phyloP scores from a whole-genome alignment of 2,329 filamentous ascomycete species.

The Macrophomina pseudophaseolina region DNA sequence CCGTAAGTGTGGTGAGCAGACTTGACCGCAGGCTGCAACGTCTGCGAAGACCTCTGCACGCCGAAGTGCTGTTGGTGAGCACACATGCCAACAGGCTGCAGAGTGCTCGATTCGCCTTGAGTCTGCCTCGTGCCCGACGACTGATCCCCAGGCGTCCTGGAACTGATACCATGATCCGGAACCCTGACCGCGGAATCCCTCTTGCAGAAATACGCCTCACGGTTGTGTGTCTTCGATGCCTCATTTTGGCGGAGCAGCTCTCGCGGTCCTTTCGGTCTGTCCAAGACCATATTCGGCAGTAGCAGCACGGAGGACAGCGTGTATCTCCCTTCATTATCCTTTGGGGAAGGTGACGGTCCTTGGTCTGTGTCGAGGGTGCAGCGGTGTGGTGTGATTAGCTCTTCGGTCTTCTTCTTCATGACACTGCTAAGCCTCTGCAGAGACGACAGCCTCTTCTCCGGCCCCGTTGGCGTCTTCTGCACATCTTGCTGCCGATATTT shows the following conservation, averaged over 20 bases:
- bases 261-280: neutral
- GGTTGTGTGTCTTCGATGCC: neutral
- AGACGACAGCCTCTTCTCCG: neutral
- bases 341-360: neutral
- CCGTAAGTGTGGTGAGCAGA: too few relatives aligned
- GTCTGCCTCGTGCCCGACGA: neutral
- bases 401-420: neutral
- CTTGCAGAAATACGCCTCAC: neutral
- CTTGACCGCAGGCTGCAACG: neutral
- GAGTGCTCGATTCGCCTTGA: neutral
- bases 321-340: neutral
- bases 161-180: neutral
- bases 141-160: neutral
- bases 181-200: neutral
- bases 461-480: neutral
- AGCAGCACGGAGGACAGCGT: too few relatives aligned
- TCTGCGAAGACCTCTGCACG: neutral
- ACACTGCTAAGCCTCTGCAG: neutral
- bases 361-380: conserved; percentile 1
- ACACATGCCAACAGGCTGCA: too few relatives aligned
- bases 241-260: neutral
- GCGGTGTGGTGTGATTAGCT: neutral
- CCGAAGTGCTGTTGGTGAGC: neutral
- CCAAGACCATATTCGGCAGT: neutral
- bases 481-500: neutral